Evolutionary conservation across 2,329 filamentous ascomycete species (phyloP).

Genomic region (Penicillium sclerotiorum): DNA sequence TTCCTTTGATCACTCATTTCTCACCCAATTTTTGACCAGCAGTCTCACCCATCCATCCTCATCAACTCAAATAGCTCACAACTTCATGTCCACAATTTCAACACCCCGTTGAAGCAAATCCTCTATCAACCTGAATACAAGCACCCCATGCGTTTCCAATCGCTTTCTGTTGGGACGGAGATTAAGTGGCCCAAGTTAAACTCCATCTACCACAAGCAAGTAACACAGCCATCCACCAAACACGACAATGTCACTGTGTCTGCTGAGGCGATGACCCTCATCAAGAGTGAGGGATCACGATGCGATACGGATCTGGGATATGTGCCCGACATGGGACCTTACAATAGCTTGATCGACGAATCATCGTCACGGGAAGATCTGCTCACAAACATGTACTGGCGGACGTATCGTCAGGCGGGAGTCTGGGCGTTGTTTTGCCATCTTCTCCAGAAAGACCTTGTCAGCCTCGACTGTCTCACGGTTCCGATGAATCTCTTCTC

Average conservation of each 20-base stretch:
- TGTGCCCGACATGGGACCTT: background rate
- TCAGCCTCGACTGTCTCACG: background rate
- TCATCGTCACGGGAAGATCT: background rate
- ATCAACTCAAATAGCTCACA: too few relatives aligned
- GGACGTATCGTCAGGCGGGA: background rate
- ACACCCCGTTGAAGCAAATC: too few relatives aligned
- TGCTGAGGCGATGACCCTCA: background rate
- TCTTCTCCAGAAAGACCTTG: background rate
- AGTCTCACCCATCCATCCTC: too few relatives aligned
- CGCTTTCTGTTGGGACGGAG: background rate
- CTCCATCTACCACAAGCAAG: background rate
- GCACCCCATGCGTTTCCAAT: background rate
- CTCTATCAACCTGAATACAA: background rate
- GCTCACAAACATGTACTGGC: background rate
- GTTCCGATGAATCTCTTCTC: background rate
- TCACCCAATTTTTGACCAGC: too few relatives aligned
- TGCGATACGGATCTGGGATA: background rate
- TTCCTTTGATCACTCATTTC: too few relatives aligned
- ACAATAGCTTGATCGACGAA: background rate
- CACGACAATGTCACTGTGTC: background rate
- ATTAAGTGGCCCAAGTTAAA: background rate
- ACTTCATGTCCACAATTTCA: too few relatives aligned
- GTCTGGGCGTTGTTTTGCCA: background rate
- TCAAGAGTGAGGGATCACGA: background rate
- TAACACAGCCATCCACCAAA: background rate